Evolutionary conservation across 805 yeast species (phyloP).

Genomic region (Nakazawaea wickerhamii): DNA sequence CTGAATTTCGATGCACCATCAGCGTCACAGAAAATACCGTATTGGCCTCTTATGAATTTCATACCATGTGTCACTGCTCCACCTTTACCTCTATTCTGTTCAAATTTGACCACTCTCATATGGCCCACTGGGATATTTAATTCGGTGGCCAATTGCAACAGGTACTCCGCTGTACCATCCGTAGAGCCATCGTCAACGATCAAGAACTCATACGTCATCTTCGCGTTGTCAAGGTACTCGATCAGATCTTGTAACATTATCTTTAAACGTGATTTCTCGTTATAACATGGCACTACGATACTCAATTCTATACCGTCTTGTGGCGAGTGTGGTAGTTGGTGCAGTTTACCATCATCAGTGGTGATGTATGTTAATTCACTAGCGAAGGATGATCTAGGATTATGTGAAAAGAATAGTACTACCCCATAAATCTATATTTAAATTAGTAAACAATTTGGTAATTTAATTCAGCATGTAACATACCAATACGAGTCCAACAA

Average conservation of each 20-base stretch:
- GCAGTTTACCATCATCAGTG: constrained; percentile 30
- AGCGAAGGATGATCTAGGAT: constrained; percentile 49
- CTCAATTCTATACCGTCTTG: constrained; percentile 50
- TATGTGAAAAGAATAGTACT: constrained; percentile 51
- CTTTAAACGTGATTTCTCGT: constrained; percentile 71
- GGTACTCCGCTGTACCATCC: constrained; percentile 74
- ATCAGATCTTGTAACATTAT: constrained; percentile 69
- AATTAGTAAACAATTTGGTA: not conserved
- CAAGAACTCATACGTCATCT: constrained; percentile 60
- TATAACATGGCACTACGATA: constrained; percentile 90
- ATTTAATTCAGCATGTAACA: not conserved
- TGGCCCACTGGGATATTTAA: constrained; percentile 48
- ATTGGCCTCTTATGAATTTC: constrained; percentile 65
- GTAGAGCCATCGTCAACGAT: constrained; percentile 89
- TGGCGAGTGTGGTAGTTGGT: constrained; percentile 22
- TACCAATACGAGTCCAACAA: not conserved
- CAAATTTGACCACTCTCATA: constrained; percentile 66
- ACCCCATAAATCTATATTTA: constrained; percentile 30
- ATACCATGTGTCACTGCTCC: constrained; percentile 97
- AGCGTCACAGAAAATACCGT: constrained; percentile 89
- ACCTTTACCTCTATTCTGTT: constrained; percentile 84
- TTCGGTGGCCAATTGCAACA: constrained; percentile 55
- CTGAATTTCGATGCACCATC: constrained; percentile 90
- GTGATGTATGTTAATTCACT: constrained; percentile 54
- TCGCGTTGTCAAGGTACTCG: constrained; percentile 38